A percentile compares a stretch with the other conserved stretches of the same genome.
Evolutionary conservation across 306 rosid genomes (phyloP).

Genomic region (Astragalus glycyphyllos): DNA sequence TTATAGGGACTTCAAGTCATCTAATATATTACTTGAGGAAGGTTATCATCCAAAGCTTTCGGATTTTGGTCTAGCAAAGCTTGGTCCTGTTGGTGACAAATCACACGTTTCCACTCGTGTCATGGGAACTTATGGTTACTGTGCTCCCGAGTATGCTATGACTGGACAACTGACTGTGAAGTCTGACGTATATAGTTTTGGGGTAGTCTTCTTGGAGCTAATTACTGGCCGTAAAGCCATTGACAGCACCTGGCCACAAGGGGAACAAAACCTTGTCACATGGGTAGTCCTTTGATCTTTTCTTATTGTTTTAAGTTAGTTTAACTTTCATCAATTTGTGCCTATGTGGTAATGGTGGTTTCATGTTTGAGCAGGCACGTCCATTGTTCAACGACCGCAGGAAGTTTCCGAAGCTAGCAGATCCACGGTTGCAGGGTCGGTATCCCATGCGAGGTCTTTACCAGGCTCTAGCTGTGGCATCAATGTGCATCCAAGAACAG

Average conservation of each 20-base stretch:
- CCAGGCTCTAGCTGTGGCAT: slow-evolving; percentile 96
- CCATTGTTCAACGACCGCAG: slow-evolving; percentile 90
- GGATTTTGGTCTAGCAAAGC: slow-evolving; percentile 97
- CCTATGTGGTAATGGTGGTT: slow-evolving; percentile 28
- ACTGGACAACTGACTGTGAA: slow-evolving; percentile 94
- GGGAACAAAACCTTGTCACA: slow-evolving; percentile 93
- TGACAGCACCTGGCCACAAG: slow-evolving; percentile 77
- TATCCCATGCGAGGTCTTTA: slow-evolving; percentile 94
- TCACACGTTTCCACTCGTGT: slow-evolving; percentile 97
- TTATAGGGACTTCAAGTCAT: slow-evolving; percentile 92
- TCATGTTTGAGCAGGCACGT: slow-evolving; percentile 73
- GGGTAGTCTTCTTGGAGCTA: slow-evolving; percentile 74
- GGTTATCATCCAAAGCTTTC: slow-evolving; percentile 93
- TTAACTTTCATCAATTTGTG: slow-evolving; percentile 16
- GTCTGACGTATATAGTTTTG: slow-evolving; percentile 73
- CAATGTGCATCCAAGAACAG: slow-evolving; percentile 97
- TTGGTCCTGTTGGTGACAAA: slow-evolving; percentile 94
- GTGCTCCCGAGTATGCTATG: slow-evolving; percentile 98
- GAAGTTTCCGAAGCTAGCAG: slow-evolving; percentile 86
- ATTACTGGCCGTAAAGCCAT: slow-evolving; percentile 95
- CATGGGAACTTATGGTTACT: slow-evolving; percentile 97
- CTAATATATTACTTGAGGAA: slow-evolving; percentile 90
- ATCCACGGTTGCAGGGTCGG: slow-evolving; percentile 84
- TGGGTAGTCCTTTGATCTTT: slow-evolving; percentile 66
- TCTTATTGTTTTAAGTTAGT: slow-evolving; percentile 31